Conservation (phyloP, 2,329 filamentous ascomycete genomes). For the Knufia fluminis region DNA sequence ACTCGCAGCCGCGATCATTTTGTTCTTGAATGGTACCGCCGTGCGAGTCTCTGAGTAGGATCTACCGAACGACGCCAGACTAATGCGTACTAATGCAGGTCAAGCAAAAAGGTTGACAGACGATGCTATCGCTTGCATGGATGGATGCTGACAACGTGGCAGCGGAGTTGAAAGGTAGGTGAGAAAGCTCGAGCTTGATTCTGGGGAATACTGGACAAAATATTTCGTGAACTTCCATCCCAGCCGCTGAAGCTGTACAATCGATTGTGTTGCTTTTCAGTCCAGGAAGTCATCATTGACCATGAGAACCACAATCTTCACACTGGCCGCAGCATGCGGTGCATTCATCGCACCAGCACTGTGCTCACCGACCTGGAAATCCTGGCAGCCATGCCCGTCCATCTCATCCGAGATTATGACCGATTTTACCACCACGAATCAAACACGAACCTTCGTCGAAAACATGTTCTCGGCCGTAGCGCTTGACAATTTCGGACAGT, state of each 20-base stretch:
- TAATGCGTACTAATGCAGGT: constrained; percentile 9
- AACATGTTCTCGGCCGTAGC: constrained; percentile 13
- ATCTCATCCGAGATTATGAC: background rate
- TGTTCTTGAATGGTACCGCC: too few relatives aligned
- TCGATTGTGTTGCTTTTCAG: too few relatives aligned
- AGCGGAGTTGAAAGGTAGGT: background rate
- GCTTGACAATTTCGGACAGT: constrained; percentile 13
- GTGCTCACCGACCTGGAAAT: background rate
- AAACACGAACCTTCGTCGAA: constrained; percentile 13
- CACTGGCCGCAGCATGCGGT: background rate
- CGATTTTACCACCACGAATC: constrained; percentile 11
- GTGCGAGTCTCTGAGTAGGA: constrained; percentile 11
- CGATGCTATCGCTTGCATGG: background rate
- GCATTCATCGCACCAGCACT: background rate
- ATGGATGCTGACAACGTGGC: background rate
- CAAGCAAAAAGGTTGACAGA: background rate
- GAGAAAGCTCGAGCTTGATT: too few relatives aligned
- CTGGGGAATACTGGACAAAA: too few relatives aligned
- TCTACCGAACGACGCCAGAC: constrained; percentile 17
- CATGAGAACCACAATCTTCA: background rate
- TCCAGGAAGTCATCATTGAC: background rate
- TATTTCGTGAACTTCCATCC: too few relatives aligned
- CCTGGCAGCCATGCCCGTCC: background rate
- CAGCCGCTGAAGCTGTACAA: too few relatives aligned
- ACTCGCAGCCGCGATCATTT: too few relatives aligned